Evolutionary conservation across 345 rosid species (phyloP).

Genomic region (Eucalyptus urophylla): DNA sequence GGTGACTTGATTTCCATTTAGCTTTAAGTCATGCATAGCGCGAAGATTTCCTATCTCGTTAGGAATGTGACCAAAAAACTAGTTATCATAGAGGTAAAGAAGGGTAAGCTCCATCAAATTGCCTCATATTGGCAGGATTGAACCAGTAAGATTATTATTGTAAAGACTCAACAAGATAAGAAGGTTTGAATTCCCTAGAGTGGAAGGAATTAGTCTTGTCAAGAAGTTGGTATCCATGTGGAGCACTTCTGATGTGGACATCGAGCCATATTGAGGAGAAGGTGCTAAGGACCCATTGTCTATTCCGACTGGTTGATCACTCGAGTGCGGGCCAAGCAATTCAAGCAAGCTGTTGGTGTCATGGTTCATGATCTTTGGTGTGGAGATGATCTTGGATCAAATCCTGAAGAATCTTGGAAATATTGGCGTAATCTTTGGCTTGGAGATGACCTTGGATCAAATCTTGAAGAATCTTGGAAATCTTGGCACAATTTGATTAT

Average conservation of each 20-base stretch:
- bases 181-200: neutral
- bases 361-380: no score
- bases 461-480: no score
- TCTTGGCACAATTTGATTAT: no score
- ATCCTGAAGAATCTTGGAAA: no score
- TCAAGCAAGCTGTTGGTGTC: no score
- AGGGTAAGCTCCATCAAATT: neutral
- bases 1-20: neutral
- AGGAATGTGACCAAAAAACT: neutral
- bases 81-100: neutral
- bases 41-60: constrained; percentile 6
- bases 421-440: no score
- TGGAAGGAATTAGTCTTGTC: constrained; percentile 3
- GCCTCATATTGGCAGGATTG: neutral
- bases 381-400: no score
- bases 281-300: no score
- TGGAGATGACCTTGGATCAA: no score
- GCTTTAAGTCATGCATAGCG: neutral
- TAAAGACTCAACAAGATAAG: neutral
- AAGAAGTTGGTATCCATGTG: neutral
- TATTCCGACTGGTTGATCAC: no score
- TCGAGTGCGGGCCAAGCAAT: no score
- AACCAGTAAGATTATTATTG: neutral
- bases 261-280: no score
- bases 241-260: neutral